These are phyloP conservation scores for Penicillium digitatum DNA, from an alignment of 2,329 filamentous ascomycete genomes.

Conservation along the genomic window DNA sequence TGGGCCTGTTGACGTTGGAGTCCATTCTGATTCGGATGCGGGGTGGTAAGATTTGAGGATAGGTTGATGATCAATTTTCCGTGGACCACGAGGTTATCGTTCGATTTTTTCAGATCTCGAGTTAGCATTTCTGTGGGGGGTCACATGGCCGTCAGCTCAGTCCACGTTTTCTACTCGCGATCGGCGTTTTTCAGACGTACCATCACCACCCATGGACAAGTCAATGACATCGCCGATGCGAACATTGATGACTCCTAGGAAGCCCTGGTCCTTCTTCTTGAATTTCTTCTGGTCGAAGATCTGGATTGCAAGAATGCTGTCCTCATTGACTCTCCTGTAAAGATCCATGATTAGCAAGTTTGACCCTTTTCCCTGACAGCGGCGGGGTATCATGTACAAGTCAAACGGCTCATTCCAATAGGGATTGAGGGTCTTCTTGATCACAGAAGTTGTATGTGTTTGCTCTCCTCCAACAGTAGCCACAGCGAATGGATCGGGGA, in stretches of 20 bases:
- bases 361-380: background rate
- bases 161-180: conserved; percentile 3
- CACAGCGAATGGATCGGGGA: conserved; percentile 96
- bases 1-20: conserved; percentile 34
- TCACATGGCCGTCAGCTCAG: conserved; percentile 22
- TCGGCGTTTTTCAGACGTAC: conserved; percentile 51
- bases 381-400: conserved; percentile 61
- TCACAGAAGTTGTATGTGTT: conserved; percentile 94
- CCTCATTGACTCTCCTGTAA: conserved; percentile 78
- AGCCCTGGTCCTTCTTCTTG: conserved; percentile 99
- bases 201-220: conserved; percentile 81
- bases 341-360: conserved; percentile 11
- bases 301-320: conserved; percentile 94
- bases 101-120: conserved; percentile 93
- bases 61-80: conserved; percentile 96
- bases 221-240: conserved; percentile 93
- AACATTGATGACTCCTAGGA: conserved; percentile 95
- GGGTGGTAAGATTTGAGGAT: conserved; percentile 78
- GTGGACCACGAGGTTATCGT: conserved; percentile 94
- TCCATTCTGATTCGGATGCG: conserved; percentile 55
- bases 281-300: conserved; percentile 99
- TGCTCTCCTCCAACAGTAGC: conserved; percentile 97
- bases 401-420: conserved; percentile 99
- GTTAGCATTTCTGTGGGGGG: conserved; percentile 79
- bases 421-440: conserved; percentile 96